These are phyloP conservation scores for Pyrenula aspistea DNA, from an alignment of 495 filamentous ascomycete species.

Conservation along the genomic window DNA sequence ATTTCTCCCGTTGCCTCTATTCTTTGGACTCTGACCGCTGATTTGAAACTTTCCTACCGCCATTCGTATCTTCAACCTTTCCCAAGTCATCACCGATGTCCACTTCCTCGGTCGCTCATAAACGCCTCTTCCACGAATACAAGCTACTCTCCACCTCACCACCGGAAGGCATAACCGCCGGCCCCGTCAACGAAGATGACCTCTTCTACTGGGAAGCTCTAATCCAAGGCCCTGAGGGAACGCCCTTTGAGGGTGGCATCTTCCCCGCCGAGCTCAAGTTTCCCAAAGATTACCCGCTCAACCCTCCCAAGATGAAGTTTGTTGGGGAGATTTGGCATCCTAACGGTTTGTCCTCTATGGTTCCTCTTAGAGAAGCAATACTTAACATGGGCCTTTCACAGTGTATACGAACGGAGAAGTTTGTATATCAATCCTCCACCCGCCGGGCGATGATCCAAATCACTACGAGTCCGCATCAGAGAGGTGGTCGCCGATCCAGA, in stretches of 20 bases:
- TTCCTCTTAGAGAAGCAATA: no score
- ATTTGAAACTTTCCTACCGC: no score
- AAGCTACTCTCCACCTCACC: constrained; percentile 70
- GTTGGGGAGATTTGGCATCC: constrained; percentile 89
- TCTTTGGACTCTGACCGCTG: no score
- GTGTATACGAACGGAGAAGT: constrained; percentile 87
- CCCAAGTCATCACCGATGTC: no score
- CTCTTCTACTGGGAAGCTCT: constrained; percentile 94
- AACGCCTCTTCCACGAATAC: constrained; percentile 97
- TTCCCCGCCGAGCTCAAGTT: constrained; percentile 93
- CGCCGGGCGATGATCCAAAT: constrained; percentile 96
- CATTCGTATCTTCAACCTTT: no score
- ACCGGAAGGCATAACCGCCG: constrained; percentile 89
- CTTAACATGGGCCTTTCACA: constrained; percentile 27
- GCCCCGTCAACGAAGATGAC: constrained; percentile 88
- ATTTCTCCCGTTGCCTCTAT: no score
- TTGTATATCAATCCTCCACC: constrained; percentile 96
- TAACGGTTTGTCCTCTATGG: constrained; percentile 60
- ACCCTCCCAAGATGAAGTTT: constrained; percentile 91
- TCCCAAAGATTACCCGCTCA: constrained; percentile 89
- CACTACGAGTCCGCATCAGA: constrained; percentile 97
- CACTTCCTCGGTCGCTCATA: constrained; percentile 52
- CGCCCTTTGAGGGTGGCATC: constrained; percentile 88
- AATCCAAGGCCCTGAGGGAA: constrained; percentile 89
- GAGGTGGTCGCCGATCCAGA: constrained; percentile 93